A percentile compares a stretch with the other conserved stretches of the same genome.
These are phyloP conservation scores for Saksenaea oblongispora DNA, from an alignment of 371 early-diverging fungal species.

Conservation along the genomic window DNA sequence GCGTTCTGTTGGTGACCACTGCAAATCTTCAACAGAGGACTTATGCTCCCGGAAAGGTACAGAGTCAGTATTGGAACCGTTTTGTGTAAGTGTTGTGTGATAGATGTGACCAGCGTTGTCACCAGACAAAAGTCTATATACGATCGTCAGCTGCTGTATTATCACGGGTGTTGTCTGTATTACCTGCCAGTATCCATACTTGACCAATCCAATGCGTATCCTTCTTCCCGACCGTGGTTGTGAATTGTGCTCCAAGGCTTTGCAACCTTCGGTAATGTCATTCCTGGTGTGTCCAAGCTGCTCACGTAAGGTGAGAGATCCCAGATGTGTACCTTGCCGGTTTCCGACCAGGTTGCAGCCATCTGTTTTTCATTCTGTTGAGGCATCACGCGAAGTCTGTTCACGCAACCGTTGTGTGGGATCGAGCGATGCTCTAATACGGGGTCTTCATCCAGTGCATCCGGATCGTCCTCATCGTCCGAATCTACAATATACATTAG, in stretches of 20 bases:
- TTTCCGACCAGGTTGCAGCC: slow-evolving; percentile 94
- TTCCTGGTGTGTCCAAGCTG: slow-evolving; percentile 81
- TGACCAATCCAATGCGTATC: slow-evolving; percentile 96
- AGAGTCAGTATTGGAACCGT: slow-evolving; percentile 68
- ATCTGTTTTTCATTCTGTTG: slow-evolving; percentile 62
- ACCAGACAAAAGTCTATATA: slow-evolving; percentile 79
- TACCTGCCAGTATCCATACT: slow-evolving; percentile 62
- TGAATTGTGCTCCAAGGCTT: slow-evolving; percentile 80
- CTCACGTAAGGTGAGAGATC: slow-evolving; percentile 76
- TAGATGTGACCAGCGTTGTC: slow-evolving; percentile 82
- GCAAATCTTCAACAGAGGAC: slow-evolving; percentile 92
- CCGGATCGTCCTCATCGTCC: slow-evolving; percentile 79
- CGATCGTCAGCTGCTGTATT: background rate
- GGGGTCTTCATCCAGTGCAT: slow-evolving; percentile 90
- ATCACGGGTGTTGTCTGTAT: background rate
- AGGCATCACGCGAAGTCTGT: slow-evolving; percentile 83
- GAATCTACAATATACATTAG: slow-evolving; percentile 39
- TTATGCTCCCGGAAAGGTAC: slow-evolving; percentile 82
- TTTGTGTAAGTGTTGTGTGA: slow-evolving; percentile 67
- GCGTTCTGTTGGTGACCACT: slow-evolving; percentile 92
- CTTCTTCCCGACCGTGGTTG: slow-evolving; percentile 82
- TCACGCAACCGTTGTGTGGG: slow-evolving; percentile 90
- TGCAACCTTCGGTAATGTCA: slow-evolving; percentile 58
- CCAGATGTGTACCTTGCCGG: slow-evolving; percentile 91
- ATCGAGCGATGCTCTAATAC: slow-evolving; percentile 82